Evolutionary conservation across 1,284 basidiomycete genomes (phyloP), one percentile per base, ranked within the genome.

Genomic region (Leccinum brunneo-olivaceum): DNA sequence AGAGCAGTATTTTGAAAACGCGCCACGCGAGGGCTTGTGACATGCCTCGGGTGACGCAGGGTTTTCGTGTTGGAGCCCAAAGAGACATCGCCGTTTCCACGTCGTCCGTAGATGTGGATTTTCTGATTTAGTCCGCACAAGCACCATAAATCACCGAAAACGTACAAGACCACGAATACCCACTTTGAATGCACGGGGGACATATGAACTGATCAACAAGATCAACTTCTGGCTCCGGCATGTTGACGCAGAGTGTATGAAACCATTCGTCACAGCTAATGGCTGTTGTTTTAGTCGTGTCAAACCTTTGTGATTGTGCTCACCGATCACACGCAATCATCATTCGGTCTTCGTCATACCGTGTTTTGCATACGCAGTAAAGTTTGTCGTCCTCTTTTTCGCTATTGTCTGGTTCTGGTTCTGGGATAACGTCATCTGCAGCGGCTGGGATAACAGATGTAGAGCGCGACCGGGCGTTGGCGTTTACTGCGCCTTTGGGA

Each of bases 271-370:
- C 89, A 61, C 89, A 91, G 23, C 87, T 90, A 52, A 21, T 47
- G 41, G 4, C 27, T 7, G 23, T 34, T 39, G 27, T 24, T 36
- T 44, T 38, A 49, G 52, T 32, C n/a, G 16, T 15, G 11, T 29
- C 15, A 0, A 34, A 15, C 19, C 9, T 36, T 34, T 34, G 24
- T 28, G 20, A 20, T 27, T 5, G 39, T 34, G 60, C 73, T 34
- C 52, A 88, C 87, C 79, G 74, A 67, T 92, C 89, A 58, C 89
- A 91, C n/a, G 86, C 88, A 60, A 92, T 90, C 89, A 92, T 91
- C 45, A 82, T 74, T 48, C 74, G 70, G 57, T 88, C 84, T 58
- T 89, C 85, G 51, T 91, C 84, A 52, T 91, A 90, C 51, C 69
- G 73, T 18, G 81, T 84, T 64, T 84, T 78, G 68, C 88, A 91